Conservation (phyloP, 192 early-diverging fungal species). For the Ambispora gerdemannii region DNA sequence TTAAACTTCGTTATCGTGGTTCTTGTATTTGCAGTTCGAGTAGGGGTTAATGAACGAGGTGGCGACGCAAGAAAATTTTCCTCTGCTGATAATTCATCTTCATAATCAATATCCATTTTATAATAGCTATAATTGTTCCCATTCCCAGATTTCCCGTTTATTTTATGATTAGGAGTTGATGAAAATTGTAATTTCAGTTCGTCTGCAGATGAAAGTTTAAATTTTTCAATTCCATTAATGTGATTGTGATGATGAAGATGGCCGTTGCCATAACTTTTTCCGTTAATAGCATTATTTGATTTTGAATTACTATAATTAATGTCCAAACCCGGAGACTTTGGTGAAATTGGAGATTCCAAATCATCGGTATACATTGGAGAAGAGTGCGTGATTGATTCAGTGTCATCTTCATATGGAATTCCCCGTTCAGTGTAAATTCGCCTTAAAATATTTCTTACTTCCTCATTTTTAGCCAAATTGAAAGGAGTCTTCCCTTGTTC, state of each 20-base stretch:
- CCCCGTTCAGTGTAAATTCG: background rate
- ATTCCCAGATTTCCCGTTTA: background rate
- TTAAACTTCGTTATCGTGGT: constrained; percentile 32
- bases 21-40: constrained; percentile 25
- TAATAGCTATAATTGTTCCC: background rate
- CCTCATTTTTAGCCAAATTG: constrained; percentile 6
- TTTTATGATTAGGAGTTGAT: background rate
- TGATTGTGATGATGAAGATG: background rate
- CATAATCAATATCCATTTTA: background rate
- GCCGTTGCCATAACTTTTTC: background rate
- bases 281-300: background rate
- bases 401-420: background rate
- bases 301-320: too few species aligned
- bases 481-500: constrained; percentile 8
- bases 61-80: too few species aligned
- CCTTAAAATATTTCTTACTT: constrained; percentile 13
- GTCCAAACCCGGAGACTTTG: background rate
- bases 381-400: background rate
- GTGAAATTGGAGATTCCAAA: background rate
- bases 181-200: background rate
- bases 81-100: constrained; percentile 14
- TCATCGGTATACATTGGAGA: background rate
- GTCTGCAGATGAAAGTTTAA: background rate
- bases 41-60: constrained; percentile 15
- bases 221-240: background rate